A percentile compares a stretch with the other conserved stretches of the same genome.
Evolutionary conservation across 1,284 basidiomycete species (phyloP).

Genomic region (Austroboletus novae-zelandiae): DNA sequence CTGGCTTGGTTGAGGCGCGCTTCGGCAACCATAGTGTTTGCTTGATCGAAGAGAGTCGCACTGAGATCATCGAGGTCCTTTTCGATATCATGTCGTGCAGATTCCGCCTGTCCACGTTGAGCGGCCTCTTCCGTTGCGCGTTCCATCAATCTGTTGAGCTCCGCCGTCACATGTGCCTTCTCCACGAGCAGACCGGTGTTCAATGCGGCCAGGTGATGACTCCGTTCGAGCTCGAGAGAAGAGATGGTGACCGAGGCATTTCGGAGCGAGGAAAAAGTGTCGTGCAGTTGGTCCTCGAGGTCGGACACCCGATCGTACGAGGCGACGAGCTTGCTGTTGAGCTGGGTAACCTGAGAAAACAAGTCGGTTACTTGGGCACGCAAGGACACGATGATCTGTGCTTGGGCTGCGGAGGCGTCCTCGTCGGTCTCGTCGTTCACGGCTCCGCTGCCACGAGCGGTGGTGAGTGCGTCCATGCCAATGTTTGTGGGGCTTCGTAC

Average conservation of each 20-base stretch:
- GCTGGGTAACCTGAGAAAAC: conserved; percentile 36
- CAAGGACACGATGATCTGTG: conserved; percentile 74
- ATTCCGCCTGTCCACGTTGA: conserved; percentile 87
- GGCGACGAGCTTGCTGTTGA: conserved; percentile 90
- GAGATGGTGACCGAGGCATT: conserved; percentile 61
- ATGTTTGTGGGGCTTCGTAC: conserved; percentile 8
- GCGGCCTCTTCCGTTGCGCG: conserved; percentile 92
- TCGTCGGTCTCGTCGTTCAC: conserved; percentile 25
- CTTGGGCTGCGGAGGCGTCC: conserved; percentile 57
- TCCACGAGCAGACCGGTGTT: conserved; percentile 92
- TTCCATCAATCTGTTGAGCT: conserved; percentile 93
- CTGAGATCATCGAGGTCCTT: conserved; percentile 92
- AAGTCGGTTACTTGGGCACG: conserved; percentile 70
- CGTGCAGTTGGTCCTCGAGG: conserved; percentile 88
- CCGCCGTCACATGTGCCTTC: conserved; percentile 84
- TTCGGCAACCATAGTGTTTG: conserved; percentile 92
- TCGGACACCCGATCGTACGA: conserved; percentile 92
- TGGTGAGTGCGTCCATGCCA: conserved; percentile 7
- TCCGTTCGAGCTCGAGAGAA: conserved; percentile 72
- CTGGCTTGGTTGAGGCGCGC: conserved; percentile 74
- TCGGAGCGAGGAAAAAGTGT: conserved; percentile 57
- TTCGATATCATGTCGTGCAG: conserved; percentile 79
- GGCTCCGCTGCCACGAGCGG: not conserved
- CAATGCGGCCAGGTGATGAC: conserved; percentile 75
- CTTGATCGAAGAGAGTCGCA: conserved; percentile 83